Percentiles rank a stretch among this genome's conserved stretches.
These are phyloP conservation scores for Cryptosporidium parvum DNA, from an alignment of 169 alveolate species.

Conservation along the genomic window DNA sequence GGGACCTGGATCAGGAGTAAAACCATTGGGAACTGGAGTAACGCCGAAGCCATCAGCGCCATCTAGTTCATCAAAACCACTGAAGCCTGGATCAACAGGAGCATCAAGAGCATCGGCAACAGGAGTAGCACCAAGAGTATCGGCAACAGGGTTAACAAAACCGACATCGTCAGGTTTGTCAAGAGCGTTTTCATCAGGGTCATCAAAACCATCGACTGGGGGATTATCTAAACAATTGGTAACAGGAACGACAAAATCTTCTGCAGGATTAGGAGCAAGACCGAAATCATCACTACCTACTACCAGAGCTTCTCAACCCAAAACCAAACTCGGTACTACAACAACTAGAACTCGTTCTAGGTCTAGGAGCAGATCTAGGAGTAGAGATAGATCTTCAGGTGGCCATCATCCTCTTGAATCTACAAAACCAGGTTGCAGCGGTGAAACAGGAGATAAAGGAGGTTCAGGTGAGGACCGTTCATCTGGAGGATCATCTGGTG, in stretches of 20 bases:
- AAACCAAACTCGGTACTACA: not conserved
- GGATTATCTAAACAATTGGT: not conserved
- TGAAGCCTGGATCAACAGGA: too few relatives aligned
- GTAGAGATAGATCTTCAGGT: not conserved
- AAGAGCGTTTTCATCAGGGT: not conserved
- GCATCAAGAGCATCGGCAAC: too few relatives aligned
- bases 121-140: not conserved
- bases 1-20: not conserved
- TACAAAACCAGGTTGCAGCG: not conserved
- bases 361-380: not conserved
- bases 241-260: not conserved
- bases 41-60: not conserved
- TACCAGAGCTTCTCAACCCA: not conserved
- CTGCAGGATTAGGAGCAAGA: not conserved
- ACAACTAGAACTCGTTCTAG: not conserved
- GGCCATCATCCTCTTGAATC: not conserved
- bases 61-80: not conserved
- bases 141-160: too few relatives aligned
- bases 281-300: not conserved
- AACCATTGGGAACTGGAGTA: not conserved
- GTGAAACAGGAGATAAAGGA: not conserved
- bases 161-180: not conserved
- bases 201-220: not conserved
- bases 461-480: not conserved
- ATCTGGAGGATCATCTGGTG: slow-evolving; percentile 4